A percentile compares a stretch with the other conserved stretches of the same genome.
phyloP scores from a whole-genome alignment of 495 filamentous ascomycete species.

The Trichoderma virens region DNA sequence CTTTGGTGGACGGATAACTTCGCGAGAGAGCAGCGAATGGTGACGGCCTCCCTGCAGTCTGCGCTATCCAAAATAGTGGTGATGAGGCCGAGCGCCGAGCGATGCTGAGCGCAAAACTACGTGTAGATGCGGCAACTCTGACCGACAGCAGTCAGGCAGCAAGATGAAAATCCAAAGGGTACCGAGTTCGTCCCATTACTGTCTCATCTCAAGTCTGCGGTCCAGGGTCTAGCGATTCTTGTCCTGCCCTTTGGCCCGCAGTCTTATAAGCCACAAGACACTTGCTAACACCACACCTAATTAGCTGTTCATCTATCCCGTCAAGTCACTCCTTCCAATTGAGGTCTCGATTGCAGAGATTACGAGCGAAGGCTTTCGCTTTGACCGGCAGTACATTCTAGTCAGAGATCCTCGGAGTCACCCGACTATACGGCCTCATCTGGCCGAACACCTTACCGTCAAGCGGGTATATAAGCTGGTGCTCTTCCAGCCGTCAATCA shows the following conservation, averaged over 20 bases:
- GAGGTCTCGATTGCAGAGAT: not conserved
- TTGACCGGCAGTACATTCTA: slow-evolving; percentile 1
- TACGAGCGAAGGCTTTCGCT: slow-evolving; percentile 1
- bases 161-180: slow-evolving; percentile 7
- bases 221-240: too few relatives aligned
- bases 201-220: not conserved
- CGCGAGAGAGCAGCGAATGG: not conserved
- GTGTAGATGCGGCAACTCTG: not conserved
- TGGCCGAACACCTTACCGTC: not conserved
- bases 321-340: not conserved
- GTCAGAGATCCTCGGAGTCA: not conserved
- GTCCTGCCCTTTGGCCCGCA: too few relatives aligned
- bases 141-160: not conserved
- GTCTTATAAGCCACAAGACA: too few relatives aligned
- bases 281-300: not conserved
- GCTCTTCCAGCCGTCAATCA: slow-evolving; percentile 1
- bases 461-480: not conserved
- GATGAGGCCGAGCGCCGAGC: slow-evolving; percentile 1
- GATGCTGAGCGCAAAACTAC: not conserved
- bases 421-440: not conserved
- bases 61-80: not conserved
- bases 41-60: not conserved
- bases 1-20: not conserved
- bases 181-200: not conserved
- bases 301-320: slow-evolving; percentile 1